These are phyloP conservation scores for Pneumocystis murina DNA, from an alignment of 1,139 yeast genomes.

Conservation along the genomic window DNA sequence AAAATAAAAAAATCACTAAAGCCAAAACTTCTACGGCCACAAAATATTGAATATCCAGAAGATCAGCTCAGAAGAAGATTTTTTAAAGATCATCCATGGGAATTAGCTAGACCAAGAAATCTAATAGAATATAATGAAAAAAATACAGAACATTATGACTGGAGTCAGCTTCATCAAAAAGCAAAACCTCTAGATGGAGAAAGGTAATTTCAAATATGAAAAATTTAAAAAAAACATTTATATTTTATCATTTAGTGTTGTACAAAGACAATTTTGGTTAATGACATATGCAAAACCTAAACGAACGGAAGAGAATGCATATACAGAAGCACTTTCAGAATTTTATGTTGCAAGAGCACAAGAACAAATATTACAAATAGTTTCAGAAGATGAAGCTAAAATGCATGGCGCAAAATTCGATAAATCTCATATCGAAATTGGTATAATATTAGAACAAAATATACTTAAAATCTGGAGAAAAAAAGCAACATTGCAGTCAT, in stretches of 20 bases:
- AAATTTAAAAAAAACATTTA: not conserved
- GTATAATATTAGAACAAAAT: not conserved
- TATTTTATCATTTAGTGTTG: constrained; percentile 36
- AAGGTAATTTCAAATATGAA: constrained; percentile 17
- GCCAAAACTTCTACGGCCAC: constrained; percentile 35
- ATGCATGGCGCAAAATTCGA: constrained; percentile 3
- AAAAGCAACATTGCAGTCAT: not conserved
- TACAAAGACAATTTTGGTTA: constrained; percentile 73
- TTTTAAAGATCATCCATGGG: constrained; percentile 96
- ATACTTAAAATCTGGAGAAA: not conserved
- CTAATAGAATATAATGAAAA: constrained; percentile 60
- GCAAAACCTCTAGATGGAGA: constrained; percentile 77
- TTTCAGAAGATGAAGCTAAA: constrained; percentile 66
- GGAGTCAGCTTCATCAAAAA: constrained; percentile 65
- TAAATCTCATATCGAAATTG: not conserved
- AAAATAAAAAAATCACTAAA: not conserved
- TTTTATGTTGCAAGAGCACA: constrained; percentile 74
- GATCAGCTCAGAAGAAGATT: constrained; percentile 70
- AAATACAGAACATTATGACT: constrained; percentile 42
- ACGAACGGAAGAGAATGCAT: constrained; percentile 38
- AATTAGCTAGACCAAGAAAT: constrained; percentile 79
- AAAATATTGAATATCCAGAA: constrained; percentile 56
- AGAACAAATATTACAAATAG: constrained; percentile 60
- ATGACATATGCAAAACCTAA: constrained; percentile 28
- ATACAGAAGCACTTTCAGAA: constrained; percentile 75